Evolutionary conservation across 2,329 filamentous ascomycete genomes (phyloP), one percentile per base, ranked within the genome.

Genomic region (Microsporum audouinii): DNA sequence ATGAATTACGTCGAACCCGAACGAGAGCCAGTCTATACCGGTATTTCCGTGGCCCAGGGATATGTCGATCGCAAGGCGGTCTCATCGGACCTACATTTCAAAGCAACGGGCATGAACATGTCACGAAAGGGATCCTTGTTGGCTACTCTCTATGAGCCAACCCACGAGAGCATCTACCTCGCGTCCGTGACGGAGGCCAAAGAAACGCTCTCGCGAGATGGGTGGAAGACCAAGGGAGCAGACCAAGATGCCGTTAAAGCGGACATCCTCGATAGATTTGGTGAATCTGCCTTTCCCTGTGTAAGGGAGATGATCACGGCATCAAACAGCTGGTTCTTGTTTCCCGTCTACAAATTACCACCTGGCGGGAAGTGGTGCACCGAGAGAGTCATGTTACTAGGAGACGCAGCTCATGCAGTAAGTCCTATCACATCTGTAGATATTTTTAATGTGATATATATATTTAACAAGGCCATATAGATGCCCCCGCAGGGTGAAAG

Each of bases 1-100:
- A 55, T 55, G 51, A 74, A 71, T 2, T 77, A 82, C 47, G 71
- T 86, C 0, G 74, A 79, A 53, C 79, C 81, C 0, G 73, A 77
- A 0, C 65, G 80, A 0, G 68, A 75, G 38, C 79, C 83, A 1
- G 73, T 71, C 1, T 85, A 82, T 66, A 79, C 77, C 0, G 79
- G 66, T 36, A 74, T 68, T n/a, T 74, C 69, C 36, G 72, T 69
- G 0, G 68, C 74, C 47, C 63, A 58, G 38, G 63, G 62, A 23
- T 63, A 49, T 5, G 55, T 60, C 47, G 43, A 58, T 47, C 58
- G 31, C 43, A 58, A 63, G 51, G 62, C 63, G 39, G 17, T 65
- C 59, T 34, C 51, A 12, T 41, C 72, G 1, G 69, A 71, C 0
- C 65, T 68, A 1, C 67, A 67, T 1, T 79, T 78, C 56, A 60